Conservation (phyloP, 352 stramenopile genomes). For the Stephanocyclus meneghinianus region DNA sequence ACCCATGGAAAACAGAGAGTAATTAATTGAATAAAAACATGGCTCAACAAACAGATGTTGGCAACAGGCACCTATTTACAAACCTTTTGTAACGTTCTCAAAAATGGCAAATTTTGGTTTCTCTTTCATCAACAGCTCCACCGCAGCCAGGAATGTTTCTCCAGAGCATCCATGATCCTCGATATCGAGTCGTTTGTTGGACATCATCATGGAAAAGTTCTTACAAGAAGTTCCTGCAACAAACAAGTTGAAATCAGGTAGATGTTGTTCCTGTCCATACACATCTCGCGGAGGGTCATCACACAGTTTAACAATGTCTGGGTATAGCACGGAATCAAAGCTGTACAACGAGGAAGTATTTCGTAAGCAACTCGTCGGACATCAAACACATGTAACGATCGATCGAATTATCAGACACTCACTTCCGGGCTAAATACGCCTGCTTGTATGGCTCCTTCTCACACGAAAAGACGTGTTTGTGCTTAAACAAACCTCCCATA, state of each 20-base stretch:
- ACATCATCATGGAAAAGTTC: constrained; percentile 66
- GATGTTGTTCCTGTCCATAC: constrained; percentile 44
- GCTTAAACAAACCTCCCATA: constrained; percentile 29
- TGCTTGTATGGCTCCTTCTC: constrained; percentile 83
- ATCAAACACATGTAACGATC: not conserved
- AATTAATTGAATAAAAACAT: not conserved
- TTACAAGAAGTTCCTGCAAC: constrained; percentile 80
- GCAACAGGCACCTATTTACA: constrained; percentile 2
- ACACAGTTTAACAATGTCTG: constrained; percentile 75
- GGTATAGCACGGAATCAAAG: constrained; percentile 73
- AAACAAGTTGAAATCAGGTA: constrained; percentile 68
- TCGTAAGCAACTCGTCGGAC: not conserved
- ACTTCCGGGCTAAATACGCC: constrained; percentile 74
- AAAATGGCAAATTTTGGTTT: constrained; percentile 69
- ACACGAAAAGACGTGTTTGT: constrained; percentile 70
- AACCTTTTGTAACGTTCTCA: constrained; percentile 70
- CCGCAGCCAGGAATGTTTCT: constrained; percentile 78
- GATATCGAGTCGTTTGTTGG: constrained; percentile 68
- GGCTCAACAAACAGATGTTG: not conserved
- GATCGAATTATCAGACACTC: not conserved
- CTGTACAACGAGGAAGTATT: not conserved
- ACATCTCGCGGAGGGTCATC: constrained; percentile 53
- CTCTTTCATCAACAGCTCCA: constrained; percentile 62
- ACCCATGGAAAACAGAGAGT: not conserved
- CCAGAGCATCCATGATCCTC: constrained; percentile 74